Conservation (phyloP, 2,329 filamentous ascomycete genomes). For the Penicillium verrucosum region DNA sequence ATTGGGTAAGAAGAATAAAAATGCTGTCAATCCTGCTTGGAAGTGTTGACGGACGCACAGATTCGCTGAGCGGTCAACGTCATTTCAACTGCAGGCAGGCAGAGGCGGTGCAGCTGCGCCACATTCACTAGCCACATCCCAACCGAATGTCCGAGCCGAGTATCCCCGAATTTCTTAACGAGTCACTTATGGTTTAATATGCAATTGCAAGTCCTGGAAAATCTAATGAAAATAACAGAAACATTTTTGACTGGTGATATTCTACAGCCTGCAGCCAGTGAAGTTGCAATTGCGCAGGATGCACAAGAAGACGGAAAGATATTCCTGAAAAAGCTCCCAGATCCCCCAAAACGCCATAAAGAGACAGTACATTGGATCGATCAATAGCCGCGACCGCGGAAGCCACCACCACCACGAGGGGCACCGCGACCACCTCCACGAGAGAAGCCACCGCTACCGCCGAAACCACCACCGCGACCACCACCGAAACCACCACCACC, state of each 20-base stretch:
- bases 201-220: not conserved
- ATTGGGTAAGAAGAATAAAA: conserved; percentile 15
- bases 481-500: conserved; percentile 28
- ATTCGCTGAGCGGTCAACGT: conserved; percentile 35
- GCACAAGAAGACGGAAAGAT: conserved; percentile 37
- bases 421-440: conserved; percentile 13
- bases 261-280: conserved; percentile 30
- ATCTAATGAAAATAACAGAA: conserved; percentile 11
- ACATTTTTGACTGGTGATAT: conserved; percentile 31
- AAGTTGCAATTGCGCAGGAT: conserved; percentile 35
- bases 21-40: conserved; percentile 25
- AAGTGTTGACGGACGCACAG: conserved; percentile 37
- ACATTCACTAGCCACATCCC: conserved; percentile 26
- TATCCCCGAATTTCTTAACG: not conserved
- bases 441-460: conserved; percentile 19
- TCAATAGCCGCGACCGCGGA: conserved; percentile 28
- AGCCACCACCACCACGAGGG: conserved; percentile 17
- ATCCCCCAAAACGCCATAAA: conserved; percentile 45
- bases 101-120: conserved; percentile 29
- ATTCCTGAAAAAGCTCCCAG: conserved; percentile 39
- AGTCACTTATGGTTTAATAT: not conserved
- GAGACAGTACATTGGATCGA: conserved; percentile 34
- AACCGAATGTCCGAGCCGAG: not conserved
- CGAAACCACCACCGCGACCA: conserved; percentile 15
- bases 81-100: conserved; percentile 28